Evolutionary conservation across 208 protist species (phyloP).

Genomic region (Crithidia bombi): DNA sequence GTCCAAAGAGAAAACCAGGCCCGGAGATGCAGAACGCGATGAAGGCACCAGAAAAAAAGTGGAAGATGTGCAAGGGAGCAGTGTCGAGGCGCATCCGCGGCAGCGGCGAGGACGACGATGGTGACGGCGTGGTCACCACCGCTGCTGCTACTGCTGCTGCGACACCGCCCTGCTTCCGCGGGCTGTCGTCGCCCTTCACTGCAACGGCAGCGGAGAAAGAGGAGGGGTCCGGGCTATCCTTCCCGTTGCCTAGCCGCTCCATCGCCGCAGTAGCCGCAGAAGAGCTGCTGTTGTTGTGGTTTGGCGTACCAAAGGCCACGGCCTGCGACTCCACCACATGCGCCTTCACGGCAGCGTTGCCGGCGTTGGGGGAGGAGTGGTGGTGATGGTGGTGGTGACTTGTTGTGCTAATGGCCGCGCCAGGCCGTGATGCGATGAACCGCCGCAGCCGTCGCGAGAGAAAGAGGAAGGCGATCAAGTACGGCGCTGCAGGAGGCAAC

Average conservation of each 20-base stretch:
- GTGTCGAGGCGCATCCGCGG: slow-evolving; percentile 11
- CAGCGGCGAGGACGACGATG: neutral
- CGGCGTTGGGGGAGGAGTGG: neutral
- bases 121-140: neutral
- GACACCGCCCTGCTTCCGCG: neutral
- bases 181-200: neutral
- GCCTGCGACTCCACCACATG: neutral
- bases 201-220: neutral
- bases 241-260: neutral
- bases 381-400: neutral
- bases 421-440: neutral
- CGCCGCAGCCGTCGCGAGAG: slow-evolving; percentile 36
- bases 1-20: slow-evolving; percentile 45
- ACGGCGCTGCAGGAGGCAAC: slow-evolving; percentile 42
- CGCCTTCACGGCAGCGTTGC: neutral
- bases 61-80: slow-evolving; percentile 36
- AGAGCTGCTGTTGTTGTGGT: neutral
- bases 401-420: neutral
- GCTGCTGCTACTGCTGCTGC: too few species aligned
- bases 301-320: neutral
- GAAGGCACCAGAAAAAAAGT: slow-evolving; percentile 40
- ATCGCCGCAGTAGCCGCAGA: neutral
- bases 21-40: slow-evolving; percentile 48
- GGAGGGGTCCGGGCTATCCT: neutral
- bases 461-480: slow-evolving; percentile 47